Base-by-base conservation (phyloP, 2,329 filamentous ascomycete species). In the Malbranchea zuffiana region DNA sequence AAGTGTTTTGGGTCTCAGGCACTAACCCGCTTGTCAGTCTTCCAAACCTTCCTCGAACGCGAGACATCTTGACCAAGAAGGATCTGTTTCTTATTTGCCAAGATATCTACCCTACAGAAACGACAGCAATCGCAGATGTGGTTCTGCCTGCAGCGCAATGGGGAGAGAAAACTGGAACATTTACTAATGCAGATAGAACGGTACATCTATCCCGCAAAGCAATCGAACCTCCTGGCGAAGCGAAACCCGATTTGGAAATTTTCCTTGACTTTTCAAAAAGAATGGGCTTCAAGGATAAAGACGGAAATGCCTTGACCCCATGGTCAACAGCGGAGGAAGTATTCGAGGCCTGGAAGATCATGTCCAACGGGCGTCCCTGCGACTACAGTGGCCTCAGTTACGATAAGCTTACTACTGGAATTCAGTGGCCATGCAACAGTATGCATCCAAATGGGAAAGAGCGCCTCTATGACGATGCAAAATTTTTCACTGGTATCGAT, bases 21-120 rank as follows among this genome's bases (percentile, higher is more conserved):
- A 61, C 59, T 5, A 62, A 62, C 29, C 59, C 59, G 3, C 50
- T 62, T 2, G 59, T 62, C 34, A 58, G 55, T 41, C 44, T 62
- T 27, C 57, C 58, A 1, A 50, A 60, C 46, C 44, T 61, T 8
- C 45, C 47, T 6, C 47, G 45, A 4, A 47, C 52, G 3, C 40
- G 59, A 6, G 41, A 50, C 1, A 39, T 57, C 4, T 44, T 61
- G 10, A 60, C 56, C 1, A 48, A 52, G 21, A 51, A 52, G 3
- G 46, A 51, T 1, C 41, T 61, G 6, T 59, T 62, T 30, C 44
- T 60, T 1, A 50, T 62, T 3, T 48, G 41, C 23, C 56, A 62
- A 43, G 58, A 61, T 42, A 58, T 61, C 20, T 61, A 55, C 44
- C 42, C 54, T 27, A 61, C 53, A 3, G 59, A 61, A 37, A 61